Conservation (phyloP, 2,329 filamentous ascomycete genomes). For the Epichloe gansuensis region DNA sequence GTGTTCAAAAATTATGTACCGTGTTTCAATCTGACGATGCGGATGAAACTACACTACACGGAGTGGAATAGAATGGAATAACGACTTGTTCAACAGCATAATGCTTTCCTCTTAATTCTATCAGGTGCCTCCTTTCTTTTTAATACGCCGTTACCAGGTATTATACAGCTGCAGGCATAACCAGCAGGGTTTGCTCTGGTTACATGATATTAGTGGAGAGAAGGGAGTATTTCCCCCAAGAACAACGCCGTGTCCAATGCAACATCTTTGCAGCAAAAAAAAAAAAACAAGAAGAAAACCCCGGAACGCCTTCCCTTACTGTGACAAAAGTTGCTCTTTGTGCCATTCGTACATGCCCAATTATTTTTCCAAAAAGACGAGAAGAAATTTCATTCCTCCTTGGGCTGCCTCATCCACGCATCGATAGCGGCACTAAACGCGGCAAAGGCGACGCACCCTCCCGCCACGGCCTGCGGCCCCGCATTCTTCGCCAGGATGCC, state of each 20-base stretch:
- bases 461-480: slow-evolving; percentile 74
- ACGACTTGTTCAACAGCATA: no score
- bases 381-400: slow-evolving; percentile 34
- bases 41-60: no score
- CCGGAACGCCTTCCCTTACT: neutral
- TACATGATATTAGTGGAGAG: neutral
- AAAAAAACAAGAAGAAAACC: neutral
- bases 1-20: no score
- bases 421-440: slow-evolving; percentile 89
- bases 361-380: neutral
- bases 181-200: neutral
- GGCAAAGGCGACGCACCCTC: slow-evolving; percentile 87
- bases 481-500: slow-evolving; percentile 76
- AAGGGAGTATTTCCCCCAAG: neutral
- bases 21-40: no score
- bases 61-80: no score
- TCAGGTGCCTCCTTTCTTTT: neutral
- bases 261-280: neutral
- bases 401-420: slow-evolving; percentile 73
- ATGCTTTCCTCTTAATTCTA: neutral
- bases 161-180: neutral
- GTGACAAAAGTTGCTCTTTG: neutral
- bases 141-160: neutral
- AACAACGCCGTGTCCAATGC: neutral
- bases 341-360: neutral